These are phyloP conservation scores for Taxawa tesnikishii DNA, from an alignment of 2,329 filamentous ascomycete genomes.

Conservation along the genomic window DNA sequence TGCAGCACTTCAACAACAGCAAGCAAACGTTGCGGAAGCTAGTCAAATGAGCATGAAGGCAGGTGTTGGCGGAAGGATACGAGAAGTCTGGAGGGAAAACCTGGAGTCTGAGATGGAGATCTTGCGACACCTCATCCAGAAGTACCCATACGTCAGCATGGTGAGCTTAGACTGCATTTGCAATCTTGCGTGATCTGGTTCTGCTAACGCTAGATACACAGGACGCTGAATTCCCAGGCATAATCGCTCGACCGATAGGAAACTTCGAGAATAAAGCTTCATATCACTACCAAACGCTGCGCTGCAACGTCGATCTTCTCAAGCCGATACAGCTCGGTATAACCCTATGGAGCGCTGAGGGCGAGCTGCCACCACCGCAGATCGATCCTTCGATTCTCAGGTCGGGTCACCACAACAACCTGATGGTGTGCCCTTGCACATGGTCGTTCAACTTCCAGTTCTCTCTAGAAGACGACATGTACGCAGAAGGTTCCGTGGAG, in stretches of 20 bases:
- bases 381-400: conserved; percentile 37
- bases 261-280: conserved; percentile 84
- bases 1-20: conserved; percentile 39
- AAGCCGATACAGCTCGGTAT: conserved; percentile 97
- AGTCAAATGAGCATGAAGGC: conserved; percentile 36
- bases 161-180: conserved; percentile 41
- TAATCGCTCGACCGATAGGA: conserved; percentile 90
- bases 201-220: conserved; percentile 25
- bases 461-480: conserved; percentile 92
- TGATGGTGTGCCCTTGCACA: conserved; percentile 65
- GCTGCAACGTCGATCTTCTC: conserved; percentile 92
- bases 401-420: conserved; percentile 38
- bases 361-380: conserved; percentile 68
- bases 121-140: conserved; percentile 71
- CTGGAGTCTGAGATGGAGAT: conserved; percentile 81
- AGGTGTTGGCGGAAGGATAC: conserved; percentile 65
- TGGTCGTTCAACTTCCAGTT: conserved; percentile 99
- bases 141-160: conserved; percentile 96
- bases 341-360: conserved; percentile 82
- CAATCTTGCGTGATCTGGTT: no score
- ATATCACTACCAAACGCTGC: conserved; percentile 96
- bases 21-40: conserved; percentile 27
- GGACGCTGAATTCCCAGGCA: conserved; percentile 98
- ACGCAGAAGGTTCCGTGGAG: conserved; percentile 87
- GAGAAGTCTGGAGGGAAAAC: conserved; percentile 93